Percentiles rank a stretch among this genome's conserved stretches.
Conservation (phyloP, 768 basidiomycete genomes). For the Amanita subjunquillea region DNA sequence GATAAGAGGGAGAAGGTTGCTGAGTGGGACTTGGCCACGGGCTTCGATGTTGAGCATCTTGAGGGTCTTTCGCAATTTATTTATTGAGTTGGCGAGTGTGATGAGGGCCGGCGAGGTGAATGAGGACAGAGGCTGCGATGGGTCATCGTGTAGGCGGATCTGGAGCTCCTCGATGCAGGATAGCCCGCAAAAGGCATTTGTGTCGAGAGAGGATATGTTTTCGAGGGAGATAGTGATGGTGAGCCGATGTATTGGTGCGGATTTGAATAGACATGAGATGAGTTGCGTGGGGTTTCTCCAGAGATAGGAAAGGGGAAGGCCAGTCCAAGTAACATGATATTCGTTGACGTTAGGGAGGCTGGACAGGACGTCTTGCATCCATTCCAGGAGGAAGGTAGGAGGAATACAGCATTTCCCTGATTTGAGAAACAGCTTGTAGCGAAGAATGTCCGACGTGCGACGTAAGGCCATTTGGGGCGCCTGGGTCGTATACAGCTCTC, state of each 20-base stretch:
- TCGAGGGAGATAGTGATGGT: conserved; percentile 11
- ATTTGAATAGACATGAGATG: conserved; percentile 7
- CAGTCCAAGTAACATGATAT: conserved; percentile 41
- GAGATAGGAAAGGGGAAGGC: conserved; percentile 24
- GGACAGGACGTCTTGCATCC: conserved; percentile 23
- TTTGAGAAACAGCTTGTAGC: conserved; percentile 1
- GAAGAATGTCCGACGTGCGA: neutral
- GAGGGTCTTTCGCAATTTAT: conserved; percentile 23
- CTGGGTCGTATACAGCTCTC: conserved; percentile 20
- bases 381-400: neutral
- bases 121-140: conserved; percentile 11
- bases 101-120: neutral
- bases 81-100: conserved; percentile 26
- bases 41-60: conserved; percentile 28
- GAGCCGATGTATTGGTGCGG: conserved; percentile 4
- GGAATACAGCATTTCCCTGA: conserved; percentile 2
- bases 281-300: conserved; percentile 10
- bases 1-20: conserved; percentile 28
- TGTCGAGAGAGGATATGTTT: conserved; percentile 7
- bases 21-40: conserved; percentile 34
- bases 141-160: conserved; percentile 12
- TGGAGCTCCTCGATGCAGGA: neutral
- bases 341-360: conserved; percentile 35
- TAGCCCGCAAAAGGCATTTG: neutral
- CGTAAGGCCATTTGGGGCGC: neutral